phyloP scores from a whole-genome alignment of 495 filamentous ascomycete genomes.

The Xylaria intraflava region DNA sequence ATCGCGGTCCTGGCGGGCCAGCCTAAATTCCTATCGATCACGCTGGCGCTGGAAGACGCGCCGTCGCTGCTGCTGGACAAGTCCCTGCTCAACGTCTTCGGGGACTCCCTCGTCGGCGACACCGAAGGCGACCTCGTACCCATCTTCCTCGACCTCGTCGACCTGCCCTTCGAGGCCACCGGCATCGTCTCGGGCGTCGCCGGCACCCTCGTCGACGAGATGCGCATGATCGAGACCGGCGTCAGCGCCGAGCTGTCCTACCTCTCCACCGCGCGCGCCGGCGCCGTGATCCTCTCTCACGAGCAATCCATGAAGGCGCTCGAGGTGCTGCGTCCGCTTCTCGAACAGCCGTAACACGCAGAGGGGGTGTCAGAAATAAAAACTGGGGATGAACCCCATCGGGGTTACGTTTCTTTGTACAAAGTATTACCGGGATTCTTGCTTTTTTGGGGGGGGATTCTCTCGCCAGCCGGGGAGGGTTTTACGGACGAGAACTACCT shows the following conservation, averaged over 20 bases:
- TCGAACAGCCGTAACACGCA: constrained; percentile 23
- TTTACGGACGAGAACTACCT: background rate
- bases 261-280: constrained; percentile 79
- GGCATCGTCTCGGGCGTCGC: constrained; percentile 93
- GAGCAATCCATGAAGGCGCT: constrained; percentile 66
- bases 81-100: constrained; percentile 58
- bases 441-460: too few relatives aligned
- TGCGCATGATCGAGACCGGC: constrained; percentile 37
- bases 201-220: constrained; percentile 60
- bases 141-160: constrained; percentile 78
- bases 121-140: constrained; percentile 77
- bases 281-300: constrained; percentile 78
- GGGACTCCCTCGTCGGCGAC: constrained; percentile 67
- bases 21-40: constrained; percentile 79
- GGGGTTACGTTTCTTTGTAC: background rate
- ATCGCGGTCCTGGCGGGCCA: constrained; percentile 62
- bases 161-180: constrained; percentile 79
- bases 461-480: background rate
- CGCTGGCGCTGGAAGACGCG: constrained; percentile 76
- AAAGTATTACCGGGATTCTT: background rate
- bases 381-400: too few relatives aligned
- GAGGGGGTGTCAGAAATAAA: too few relatives aligned
- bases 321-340: constrained; percentile 52
- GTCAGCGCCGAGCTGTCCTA: constrained; percentile 81
- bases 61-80: constrained; percentile 79